A percentile compares a stretch with the other conserved stretches of the same genome.
These are phyloP conservation scores for Solanum hybrid DNA, from an alignment of 305 asterid species.

Conservation along the genomic window DNA sequence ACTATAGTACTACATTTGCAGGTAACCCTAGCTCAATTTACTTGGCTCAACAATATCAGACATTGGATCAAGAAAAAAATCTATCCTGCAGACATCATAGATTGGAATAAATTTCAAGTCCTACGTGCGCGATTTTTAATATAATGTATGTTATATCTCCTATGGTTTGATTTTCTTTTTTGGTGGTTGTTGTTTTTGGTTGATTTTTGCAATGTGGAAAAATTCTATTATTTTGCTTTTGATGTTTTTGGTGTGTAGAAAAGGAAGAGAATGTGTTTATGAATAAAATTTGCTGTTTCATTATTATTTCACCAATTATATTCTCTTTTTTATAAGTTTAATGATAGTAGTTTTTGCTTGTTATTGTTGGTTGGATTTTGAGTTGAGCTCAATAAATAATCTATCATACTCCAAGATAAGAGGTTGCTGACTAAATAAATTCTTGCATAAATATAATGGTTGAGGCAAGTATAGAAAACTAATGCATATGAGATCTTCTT, in stretches of 20 bases:
- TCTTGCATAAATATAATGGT: neutral
- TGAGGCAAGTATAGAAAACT: neutral
- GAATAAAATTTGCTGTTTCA: neutral
- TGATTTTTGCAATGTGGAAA: neutral
- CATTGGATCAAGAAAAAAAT: neutral
- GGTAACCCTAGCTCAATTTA: constrained; percentile 14
- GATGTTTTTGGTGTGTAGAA: neutral
- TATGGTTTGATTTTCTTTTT: neutral
- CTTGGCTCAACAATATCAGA: constrained; percentile 1
- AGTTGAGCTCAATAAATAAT: neutral
- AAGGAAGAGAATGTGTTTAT: neutral
- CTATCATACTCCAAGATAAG: neutral
- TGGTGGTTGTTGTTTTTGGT: neutral
- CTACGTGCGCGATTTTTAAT: neutral
- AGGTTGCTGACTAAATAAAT: neutral
- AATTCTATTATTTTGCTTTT: neutral
- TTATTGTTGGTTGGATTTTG: neutral
- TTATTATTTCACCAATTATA: neutral
- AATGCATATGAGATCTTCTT: neutral
- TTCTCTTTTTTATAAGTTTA: neutral
- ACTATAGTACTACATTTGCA: neutral
- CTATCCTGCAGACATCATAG: neutral
- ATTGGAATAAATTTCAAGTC: neutral
- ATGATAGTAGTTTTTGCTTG: neutral
- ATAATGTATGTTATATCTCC: neutral